Conservation (phyloP, 1,284 basidiomycete species). For the Cystobasidiaceae sp. region DNA sequence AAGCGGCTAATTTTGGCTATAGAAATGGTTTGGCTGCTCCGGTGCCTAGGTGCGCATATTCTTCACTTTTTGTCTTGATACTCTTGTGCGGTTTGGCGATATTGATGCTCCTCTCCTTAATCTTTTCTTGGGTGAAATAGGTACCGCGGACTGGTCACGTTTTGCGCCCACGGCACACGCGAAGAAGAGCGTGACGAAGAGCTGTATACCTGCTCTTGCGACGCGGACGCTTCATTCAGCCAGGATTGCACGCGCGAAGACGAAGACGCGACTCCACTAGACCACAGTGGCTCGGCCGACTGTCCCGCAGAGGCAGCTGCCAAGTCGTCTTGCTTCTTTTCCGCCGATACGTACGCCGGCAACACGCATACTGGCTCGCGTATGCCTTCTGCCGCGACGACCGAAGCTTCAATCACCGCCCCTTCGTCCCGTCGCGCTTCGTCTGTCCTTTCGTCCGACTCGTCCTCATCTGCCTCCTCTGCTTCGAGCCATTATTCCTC, state of each 20-base stretch:
- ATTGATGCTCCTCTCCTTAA: background rate
- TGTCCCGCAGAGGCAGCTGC: too few species aligned
- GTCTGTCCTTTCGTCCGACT: constrained; percentile 21
- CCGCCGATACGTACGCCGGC: too few species aligned
- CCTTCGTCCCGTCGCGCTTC: too few species aligned
- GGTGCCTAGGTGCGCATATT: constrained; percentile 36
- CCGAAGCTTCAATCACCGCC: too few species aligned
- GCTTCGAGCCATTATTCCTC: background rate
- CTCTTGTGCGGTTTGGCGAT: background rate
- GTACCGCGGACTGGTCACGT: constrained; percentile 18
- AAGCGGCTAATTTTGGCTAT: constrained; percentile 67
- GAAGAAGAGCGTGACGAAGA: background rate
- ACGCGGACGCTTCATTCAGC: constrained; percentile 9
- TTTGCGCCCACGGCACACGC: constrained; percentile 8
- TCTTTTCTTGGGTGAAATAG: background rate
- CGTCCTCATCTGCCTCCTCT: constrained; percentile 8
- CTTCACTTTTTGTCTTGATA: background rate
- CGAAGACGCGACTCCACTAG: background rate
- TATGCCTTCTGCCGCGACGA: too few species aligned
- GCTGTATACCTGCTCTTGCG: too few species aligned
- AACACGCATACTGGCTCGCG: too few species aligned
- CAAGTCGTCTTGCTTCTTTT: too few species aligned
- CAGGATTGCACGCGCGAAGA: constrained; percentile 1
- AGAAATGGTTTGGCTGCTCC: constrained; percentile 43
- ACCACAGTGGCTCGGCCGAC: too few species aligned